Evolutionary conservation across 2,329 filamentous ascomycete species (phyloP), one percentile per base, ranked within the genome.

Genomic region (Aspergillus pseudoterreus): DNA sequence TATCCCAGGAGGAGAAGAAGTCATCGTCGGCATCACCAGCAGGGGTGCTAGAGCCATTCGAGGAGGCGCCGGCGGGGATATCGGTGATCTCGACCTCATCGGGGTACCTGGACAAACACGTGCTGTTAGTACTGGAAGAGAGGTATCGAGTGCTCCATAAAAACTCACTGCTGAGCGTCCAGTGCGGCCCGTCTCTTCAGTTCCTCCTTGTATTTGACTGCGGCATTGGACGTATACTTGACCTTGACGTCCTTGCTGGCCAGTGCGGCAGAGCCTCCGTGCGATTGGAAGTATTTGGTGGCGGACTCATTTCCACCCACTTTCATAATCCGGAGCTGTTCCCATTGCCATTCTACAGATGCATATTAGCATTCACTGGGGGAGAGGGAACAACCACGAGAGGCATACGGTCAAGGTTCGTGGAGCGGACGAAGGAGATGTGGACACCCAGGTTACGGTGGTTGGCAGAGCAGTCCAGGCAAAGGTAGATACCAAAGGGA

Each of bases 1-100:
- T 96, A 68, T 97, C 94, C 94, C 92, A 99, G 0, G 91, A 96
- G 9, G 92, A 96, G 75, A 99, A 99, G 79, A 99, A 99, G 70
- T 97, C 94, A 66, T 96, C 92, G 17, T 87, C 85, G 19, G 83
- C 80, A 60, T 96, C 91, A 60, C 85, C 87, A 43, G 87, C 82
- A n/a, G 92, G 89, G 10, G 90, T 95, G 59, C 81, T 83, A 35
- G 83, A 78, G 59, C 82, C 85, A 54, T 90, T 86, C 48, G 75
- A 76, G 45, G 81, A 76, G 21, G 75, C 77, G 47, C 84, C 81
- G 56, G 81, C 78, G 50, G 75, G 74, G 30, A 82, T 78, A 63
- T 97, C 94, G 51, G 85, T 88, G 59, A 96, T 85, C 21, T 92
- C 82, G 27, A 97, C 92, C 70, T 95, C 90, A 32, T 83, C 80